Evolutionary conservation across 2,329 filamentous ascomycete species (phyloP), one percentile per base, ranked within the genome.

Genomic region (Coleophoma eucalyptorum): DNA sequence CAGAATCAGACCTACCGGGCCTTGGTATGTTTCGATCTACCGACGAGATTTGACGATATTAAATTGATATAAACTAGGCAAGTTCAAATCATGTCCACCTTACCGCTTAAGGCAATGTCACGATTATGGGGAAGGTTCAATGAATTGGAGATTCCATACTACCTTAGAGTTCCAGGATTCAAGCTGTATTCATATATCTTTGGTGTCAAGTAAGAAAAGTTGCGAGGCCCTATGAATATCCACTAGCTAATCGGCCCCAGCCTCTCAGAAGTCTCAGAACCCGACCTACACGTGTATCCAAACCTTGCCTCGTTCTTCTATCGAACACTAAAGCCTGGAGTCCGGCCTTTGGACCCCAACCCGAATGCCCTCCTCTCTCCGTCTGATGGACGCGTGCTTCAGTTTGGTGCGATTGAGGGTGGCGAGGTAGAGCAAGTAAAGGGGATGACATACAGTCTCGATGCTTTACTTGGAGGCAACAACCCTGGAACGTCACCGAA

Each of bases 391-490:
- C 87, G 88, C 56, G 80, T 99, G 43, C 80, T 99, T 21, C 93
- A 97, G 62, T 97, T 91, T 61, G 94, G 94, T 11, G 85, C 84
- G 60, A 97, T 99, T 51, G 87, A 95, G 63, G 84, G 92, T 62
- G 92, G 93, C 44, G 90, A 97, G 64, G 95, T 99, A 41, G 94
- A 99, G 69, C 94, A 99, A 72, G 93, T 99, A 57, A 99, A 99
- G 72, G 94, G 94, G 53, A 94, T 99, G 79, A 99, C 94, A 1
- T 99, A 99, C 71, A 96, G 87, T 58, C 81, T 99, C 49, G 94
- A 99, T 66, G 92, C 94, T 7, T 79, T 99, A 2, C 79, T 99
- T 2, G 94, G 94, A 47, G 84, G 81, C 57, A 75, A 76, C 54
- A 80, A 77, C 5, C 80, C 80, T 57, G 58, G 69, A 67, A 57